Conservation (phyloP, 176 grass and related monocot genomes). For the Zea mays region DNA sequence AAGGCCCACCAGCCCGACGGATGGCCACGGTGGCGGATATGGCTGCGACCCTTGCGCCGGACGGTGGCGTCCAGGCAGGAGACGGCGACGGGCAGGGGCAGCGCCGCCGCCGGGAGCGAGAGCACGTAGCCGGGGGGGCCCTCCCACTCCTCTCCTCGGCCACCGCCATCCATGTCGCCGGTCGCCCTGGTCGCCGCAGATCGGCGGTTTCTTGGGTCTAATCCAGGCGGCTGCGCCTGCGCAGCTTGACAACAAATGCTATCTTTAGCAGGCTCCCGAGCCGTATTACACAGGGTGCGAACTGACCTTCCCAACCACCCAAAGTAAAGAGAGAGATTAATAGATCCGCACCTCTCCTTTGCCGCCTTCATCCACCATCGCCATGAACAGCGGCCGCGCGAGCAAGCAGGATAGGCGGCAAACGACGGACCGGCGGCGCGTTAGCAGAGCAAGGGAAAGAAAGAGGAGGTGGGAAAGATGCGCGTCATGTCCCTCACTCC, state of each 20-base stretch:
- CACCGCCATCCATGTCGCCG: constrained; percentile 26
- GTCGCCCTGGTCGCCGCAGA: constrained; percentile 5
- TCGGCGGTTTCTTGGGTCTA: constrained; percentile 41
- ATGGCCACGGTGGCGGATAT: constrained; percentile 28
- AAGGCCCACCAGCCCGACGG: constrained; percentile 49
- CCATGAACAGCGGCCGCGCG: constrained; percentile 33
- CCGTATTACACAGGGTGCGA: neutral
- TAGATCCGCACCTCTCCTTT: constrained; percentile 24
- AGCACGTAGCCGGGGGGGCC: neutral
- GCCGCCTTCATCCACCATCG: constrained; percentile 24
- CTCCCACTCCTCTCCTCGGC: neutral
- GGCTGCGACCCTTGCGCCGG: constrained; percentile 54
- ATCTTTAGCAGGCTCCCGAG: constrained; percentile 46
- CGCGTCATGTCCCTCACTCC: neutral
- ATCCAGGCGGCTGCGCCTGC: constrained; percentile 49
- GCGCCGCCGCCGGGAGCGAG: constrained; percentile 24
- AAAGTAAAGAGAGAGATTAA: constrained; percentile 3
- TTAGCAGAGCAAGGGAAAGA: constrained; percentile 10
- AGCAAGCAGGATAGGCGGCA: neutral
- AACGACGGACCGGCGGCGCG: constrained; percentile 1
- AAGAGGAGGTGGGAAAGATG: neutral
- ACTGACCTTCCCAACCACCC: neutral
- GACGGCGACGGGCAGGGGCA: constrained; percentile 10
- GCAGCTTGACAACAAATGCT: constrained; percentile 33
- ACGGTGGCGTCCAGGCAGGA: constrained; percentile 36